Evolutionary conservation across 108 stramenopile species (phyloP).

Genomic region (Cylindrotheca fusiformis): DNA sequence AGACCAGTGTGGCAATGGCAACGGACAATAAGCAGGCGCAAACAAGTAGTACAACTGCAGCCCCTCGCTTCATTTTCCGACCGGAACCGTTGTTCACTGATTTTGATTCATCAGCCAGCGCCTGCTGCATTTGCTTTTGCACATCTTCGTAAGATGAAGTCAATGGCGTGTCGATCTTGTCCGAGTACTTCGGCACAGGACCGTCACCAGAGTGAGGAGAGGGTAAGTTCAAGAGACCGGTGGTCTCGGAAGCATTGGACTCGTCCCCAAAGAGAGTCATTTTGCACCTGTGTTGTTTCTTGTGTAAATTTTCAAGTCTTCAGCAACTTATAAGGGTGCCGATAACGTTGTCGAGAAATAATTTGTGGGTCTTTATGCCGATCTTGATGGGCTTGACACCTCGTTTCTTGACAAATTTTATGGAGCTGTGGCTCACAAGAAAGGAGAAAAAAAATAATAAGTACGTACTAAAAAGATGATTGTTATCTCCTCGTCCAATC

Average conservation of each 20-base stretch:
- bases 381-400: too few relatives aligned
- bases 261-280: background rate
- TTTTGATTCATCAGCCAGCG: background rate
- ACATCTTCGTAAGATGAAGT: conserved; percentile 18
- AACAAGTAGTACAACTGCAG: conserved; percentile 6
- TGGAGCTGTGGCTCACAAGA: too few relatives aligned
- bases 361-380: too few relatives aligned
- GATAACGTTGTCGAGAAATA: too few relatives aligned
- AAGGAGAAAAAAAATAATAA: too few relatives aligned
- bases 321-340: too few relatives aligned
- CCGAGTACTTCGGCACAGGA: background rate
- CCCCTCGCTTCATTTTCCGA: conserved; percentile 4
- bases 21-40: background rate
- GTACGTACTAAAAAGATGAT: too few relatives aligned
- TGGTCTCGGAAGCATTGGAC: background rate
- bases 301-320: too few relatives aligned
- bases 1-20: background rate
- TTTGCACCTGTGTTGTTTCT: too few relatives aligned
- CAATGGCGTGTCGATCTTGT: background rate
- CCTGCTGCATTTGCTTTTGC: conserved; percentile 7
- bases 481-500: too few relatives aligned
- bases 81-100: background rate
- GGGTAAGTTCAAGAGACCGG: conserved; percentile 1
- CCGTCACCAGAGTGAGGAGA: conserved; percentile 5
- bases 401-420: too few relatives aligned